Base-by-base conservation (phyloP, 1,284 basidiomycete species). In the Wolfiporia cocos region DNA sequence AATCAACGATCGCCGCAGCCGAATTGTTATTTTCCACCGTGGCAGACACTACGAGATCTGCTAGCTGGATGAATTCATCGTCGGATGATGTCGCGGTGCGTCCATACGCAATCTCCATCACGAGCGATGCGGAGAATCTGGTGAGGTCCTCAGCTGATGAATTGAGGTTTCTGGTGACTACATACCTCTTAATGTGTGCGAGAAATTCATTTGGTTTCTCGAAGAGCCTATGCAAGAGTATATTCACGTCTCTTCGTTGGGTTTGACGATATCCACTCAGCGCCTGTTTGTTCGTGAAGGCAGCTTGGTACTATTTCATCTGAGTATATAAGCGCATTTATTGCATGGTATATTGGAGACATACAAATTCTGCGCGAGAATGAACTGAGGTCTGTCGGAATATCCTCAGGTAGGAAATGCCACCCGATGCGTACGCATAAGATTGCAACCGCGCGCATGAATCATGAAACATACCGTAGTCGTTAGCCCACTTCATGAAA, bases 371-470 rank as follows among this genome's bases (percentile, higher is more conserved):
- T 46, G 43, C 14, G 61, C 46, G 15, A 64, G 49, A 20, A 57
- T 40, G 18, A 60, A 51, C 3, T 44, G 46, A 2, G 64, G 63
- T 31, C 69, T 52, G 48, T 60, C 61, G 4, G 67, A 70, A 45
- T 68, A 68, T 33, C 61, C 62, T 18, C 17, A 7, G 17, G 15
- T 7, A 18, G 9, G 9, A 28, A 28, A 7, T 9, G 14, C 9
- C 9, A 14, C 14, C 14, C 14, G 9, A 7, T 7, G 26, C 7
- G 14, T 14, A 28, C 9, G n/a, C n/a, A n/a, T n/a, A n/a, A n/a
- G n/a, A n/a, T n/a, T n/a, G n/a, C n/a, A n/a, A n/a, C n/a, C n/a
- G n/a, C n/a, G n/a, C n/a, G n/a, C n/a, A n/a, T n/a, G n/a, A n/a
- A n/a, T n/a, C n/a, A n/a, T n/a, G n/a, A n/a, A n/a, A n/a, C n/a